Evolutionary conservation across 192 early-diverging fungal genomes (phyloP).

Genomic region (Entomortierella beljakovae): DNA sequence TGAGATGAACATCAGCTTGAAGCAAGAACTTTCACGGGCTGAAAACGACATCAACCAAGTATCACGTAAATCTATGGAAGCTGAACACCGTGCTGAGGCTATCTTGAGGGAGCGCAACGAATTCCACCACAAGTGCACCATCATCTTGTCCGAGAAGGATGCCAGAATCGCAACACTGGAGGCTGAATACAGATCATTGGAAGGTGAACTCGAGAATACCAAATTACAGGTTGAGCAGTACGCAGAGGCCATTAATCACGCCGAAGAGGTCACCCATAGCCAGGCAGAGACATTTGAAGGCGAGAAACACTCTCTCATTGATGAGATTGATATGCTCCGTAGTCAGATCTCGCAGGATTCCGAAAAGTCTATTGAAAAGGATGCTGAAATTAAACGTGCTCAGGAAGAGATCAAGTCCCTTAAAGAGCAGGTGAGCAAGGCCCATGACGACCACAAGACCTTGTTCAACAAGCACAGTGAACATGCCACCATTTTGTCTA

Average conservation of each 20-base stretch:
- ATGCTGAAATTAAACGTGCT: constrained; percentile 10
- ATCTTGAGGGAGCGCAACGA: constrained; percentile 45
- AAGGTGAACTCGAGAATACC: constrained; percentile 39
- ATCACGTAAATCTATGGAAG: constrained; percentile 31
- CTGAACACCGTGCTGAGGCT: constrained; percentile 46
- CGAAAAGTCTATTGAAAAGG: constrained; percentile 26
- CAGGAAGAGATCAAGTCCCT: constrained; percentile 26
- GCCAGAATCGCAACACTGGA: constrained; percentile 28
- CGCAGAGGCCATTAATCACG: constrained; percentile 30
- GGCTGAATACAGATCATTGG: constrained; percentile 28
- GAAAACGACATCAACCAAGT: constrained; percentile 31
- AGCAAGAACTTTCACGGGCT: constrained; percentile 33
- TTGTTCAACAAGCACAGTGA: constrained; percentile 29
- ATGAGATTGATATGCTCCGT: constrained; percentile 47
- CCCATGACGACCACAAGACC: constrained; percentile 22
- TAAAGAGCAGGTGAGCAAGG: constrained; percentile 25
- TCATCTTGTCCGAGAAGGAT: constrained; percentile 44
- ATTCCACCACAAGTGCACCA: constrained; percentile 38
- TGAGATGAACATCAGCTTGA: constrained; percentile 29
- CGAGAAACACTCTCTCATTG: constrained; percentile 46
- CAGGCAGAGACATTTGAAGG: constrained; percentile 38
- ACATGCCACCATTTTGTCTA: constrained; percentile 18
- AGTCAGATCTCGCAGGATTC: constrained; percentile 14
- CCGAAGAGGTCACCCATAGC: constrained; percentile 38
- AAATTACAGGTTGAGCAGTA: constrained; percentile 43